Evolutionary conservation across 1,139 yeast genomes (phyloP).

Genomic region (Eremothecium gossypii): DNA sequence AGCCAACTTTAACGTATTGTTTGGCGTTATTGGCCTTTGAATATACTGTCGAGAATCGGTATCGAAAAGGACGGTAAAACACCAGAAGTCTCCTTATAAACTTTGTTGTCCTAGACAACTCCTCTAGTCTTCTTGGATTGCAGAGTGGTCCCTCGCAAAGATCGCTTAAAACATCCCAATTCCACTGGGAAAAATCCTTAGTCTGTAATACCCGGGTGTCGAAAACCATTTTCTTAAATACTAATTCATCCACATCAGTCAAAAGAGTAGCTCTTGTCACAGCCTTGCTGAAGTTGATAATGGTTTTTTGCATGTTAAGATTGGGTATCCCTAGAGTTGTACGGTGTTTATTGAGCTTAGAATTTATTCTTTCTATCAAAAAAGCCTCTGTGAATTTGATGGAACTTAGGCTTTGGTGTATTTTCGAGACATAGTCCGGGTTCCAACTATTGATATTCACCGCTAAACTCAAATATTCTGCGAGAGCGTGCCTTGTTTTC

Average conservation of each 20-base stretch:
- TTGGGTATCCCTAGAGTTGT: constrained; percentile 29
- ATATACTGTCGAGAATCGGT: constrained; percentile 61
- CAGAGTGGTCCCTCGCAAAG: constrained; percentile 73
- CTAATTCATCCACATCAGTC: constrained; percentile 56
- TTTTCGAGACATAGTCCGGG: constrained; percentile 3
- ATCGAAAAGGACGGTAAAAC: constrained; percentile 86
- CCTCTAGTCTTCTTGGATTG: constrained; percentile 67
- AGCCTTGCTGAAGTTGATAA: constrained; percentile 33
- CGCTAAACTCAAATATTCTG: constrained; percentile 53
- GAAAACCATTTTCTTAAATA: constrained; percentile 55
- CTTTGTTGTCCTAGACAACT: constrained; percentile 68
- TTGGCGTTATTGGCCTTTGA: constrained; percentile 40
- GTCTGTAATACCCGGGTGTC: constrained; percentile 68
- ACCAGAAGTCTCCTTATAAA: constrained; percentile 77
- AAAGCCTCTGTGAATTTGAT: constrained; percentile 24
- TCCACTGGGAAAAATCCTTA: constrained; percentile 79
- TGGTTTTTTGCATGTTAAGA: constrained; percentile 21
- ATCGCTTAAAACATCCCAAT: constrained; percentile 64
- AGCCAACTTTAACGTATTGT: constrained; percentile 60
- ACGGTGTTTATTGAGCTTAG: constrained; percentile 34
- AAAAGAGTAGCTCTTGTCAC: constrained; percentile 39
- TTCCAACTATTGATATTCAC: constrained; percentile 36
- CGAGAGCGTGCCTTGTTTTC: constrained; percentile 54
- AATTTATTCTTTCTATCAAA: constrained; percentile 40
- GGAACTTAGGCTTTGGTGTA: constrained; percentile 8